Base-by-base conservation (phyloP, 2,329 filamentous ascomycete species). In the Ceratocystis alfenasii region DNA sequence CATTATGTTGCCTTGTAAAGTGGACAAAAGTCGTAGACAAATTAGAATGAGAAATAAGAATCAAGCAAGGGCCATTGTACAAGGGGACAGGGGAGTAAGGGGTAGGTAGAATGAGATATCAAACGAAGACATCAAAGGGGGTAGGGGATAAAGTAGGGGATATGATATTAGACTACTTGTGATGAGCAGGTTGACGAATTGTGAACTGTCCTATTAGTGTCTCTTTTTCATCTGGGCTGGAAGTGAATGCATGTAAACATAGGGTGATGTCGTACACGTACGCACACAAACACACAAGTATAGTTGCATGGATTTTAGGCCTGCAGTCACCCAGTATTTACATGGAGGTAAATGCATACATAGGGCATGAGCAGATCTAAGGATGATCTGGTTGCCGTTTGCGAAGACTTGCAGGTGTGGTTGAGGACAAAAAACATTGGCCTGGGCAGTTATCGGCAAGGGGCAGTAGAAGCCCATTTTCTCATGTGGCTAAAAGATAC, bases 11-110 rank as follows among this genome's bases (percentile, higher is more conserved):
- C 30, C 20, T 7, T 55, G 2, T 8, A 55, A 28, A 28, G 50
- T 28, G 53, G 12, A 57, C 25, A 28, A 30, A 8, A 33, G 36
- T 57, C 8, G 5, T 57, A 15, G 22, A 25, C 10, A 33, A 33
- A n/a, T 57, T 30, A 57, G n/a, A 57, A 28, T 30, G 22, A 57
- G 30, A 25, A 57, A 57, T 57, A 57, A 57, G 53, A 57, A 57
- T 57, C 22, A 20, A 57, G 53, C 53, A 57, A 33, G 53, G 53
- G 53, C 30, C 28, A 30, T 57, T 57, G 53, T 33, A 15, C 36
- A 41, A 41, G 36, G 36, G 36, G 53, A 57, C 30, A 28, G 25
- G 53, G 53, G 7, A 28, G 48, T 17, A 20, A 25, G 48, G 22
- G 22, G 45, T 17, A n/a, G 48, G 3, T 20, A 22, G n/a, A 50